Evolutionary conservation across 1,139 yeast species (phyloP).

Genomic region (Lodderomyces pseudojiufengensis): DNA sequence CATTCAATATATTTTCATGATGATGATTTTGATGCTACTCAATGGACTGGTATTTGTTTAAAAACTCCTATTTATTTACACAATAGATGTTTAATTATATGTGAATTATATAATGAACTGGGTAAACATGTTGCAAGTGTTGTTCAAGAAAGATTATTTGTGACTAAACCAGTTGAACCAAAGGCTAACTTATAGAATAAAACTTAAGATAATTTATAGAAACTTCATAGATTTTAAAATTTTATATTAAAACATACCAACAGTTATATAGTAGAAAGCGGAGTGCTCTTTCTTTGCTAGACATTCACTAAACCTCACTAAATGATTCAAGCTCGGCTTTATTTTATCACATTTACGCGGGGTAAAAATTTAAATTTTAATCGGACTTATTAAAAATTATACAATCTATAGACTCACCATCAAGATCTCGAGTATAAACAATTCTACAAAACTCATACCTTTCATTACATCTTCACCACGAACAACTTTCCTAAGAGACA

Average conservation of each 20-base stretch:
- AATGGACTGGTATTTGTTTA: conserved; percentile 37
- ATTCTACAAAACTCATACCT: too few relatives aligned
- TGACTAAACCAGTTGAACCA: conserved; percentile 15
- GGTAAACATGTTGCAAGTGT: conserved; percentile 39
- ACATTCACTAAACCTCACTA: too few relatives aligned
- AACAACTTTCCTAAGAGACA: too few relatives aligned
- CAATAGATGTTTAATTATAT: conserved; percentile 37
- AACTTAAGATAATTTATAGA: neutral
- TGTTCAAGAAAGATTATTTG: conserved; percentile 42
- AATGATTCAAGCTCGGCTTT: neutral
- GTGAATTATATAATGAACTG: conserved; percentile 30
- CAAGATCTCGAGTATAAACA: too few relatives aligned
- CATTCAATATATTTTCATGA: conserved; percentile 43
- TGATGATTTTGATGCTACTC: conserved; percentile 38
- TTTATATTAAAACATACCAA: too few relatives aligned
- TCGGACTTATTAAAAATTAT: too few relatives aligned
- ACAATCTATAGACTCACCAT: too few relatives aligned
- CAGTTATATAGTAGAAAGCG: too few relatives aligned
- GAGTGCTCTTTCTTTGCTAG: too few relatives aligned
- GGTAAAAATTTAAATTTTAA: neutral
- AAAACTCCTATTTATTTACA: conserved; percentile 35
- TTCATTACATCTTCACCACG: too few relatives aligned
- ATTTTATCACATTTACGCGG: neutral
- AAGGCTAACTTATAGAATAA: conserved; percentile 5
- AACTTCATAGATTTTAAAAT: too few relatives aligned